phyloP scores from a whole-genome alignment of 768 basidiomycete species.

The Chalciporus sphaerocephalus region DNA sequence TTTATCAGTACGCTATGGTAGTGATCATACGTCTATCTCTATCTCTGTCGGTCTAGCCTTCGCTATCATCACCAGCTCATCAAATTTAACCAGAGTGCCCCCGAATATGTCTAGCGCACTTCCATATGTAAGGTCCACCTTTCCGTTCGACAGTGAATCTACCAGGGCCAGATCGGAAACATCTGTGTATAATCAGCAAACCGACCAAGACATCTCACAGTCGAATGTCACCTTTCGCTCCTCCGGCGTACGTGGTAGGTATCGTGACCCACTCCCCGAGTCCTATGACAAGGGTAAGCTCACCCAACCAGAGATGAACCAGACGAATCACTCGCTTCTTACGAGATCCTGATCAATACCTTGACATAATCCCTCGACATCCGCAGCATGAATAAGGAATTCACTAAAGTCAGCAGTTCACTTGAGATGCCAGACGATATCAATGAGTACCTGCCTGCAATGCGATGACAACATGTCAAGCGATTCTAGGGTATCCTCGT shows the following conservation, averaged over 20 bases:
- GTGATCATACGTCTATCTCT: neutral
- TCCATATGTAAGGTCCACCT: conserved; percentile 47
- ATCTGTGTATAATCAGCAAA: conserved; percentile 42
- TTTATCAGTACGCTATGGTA: neutral
- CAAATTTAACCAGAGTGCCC: conserved; percentile 57
- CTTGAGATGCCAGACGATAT: neutral
- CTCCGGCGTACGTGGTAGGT: conserved; percentile 95
- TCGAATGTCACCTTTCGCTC: conserved; percentile 69
- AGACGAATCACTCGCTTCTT: conserved; percentile 45
- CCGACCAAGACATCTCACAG: neutral
- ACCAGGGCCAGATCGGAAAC: conserved; percentile 80
- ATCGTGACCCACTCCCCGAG: conserved; percentile 90
- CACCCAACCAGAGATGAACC: neutral
- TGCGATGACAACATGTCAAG: conserved; percentile 71
- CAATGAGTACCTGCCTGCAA: conserved; percentile 58
- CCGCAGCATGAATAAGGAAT: conserved; percentile 95
- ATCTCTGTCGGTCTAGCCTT: neutral
- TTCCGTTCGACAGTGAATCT: conserved; percentile 71
- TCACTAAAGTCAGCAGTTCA: conserved; percentile 51
- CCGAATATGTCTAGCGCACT: conserved; percentile 70
- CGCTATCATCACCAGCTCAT: conserved; percentile 39
- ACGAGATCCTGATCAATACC: conserved; percentile 93
- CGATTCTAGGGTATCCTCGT: conserved; percentile 50
- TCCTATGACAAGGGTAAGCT: conserved; percentile 41
- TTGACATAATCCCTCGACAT: conserved; percentile 95